Evolutionary conservation across 1,284 basidiomycete species (phyloP), one percentile per base, ranked within the genome.

Genomic region (Fistulina hepatica): DNA sequence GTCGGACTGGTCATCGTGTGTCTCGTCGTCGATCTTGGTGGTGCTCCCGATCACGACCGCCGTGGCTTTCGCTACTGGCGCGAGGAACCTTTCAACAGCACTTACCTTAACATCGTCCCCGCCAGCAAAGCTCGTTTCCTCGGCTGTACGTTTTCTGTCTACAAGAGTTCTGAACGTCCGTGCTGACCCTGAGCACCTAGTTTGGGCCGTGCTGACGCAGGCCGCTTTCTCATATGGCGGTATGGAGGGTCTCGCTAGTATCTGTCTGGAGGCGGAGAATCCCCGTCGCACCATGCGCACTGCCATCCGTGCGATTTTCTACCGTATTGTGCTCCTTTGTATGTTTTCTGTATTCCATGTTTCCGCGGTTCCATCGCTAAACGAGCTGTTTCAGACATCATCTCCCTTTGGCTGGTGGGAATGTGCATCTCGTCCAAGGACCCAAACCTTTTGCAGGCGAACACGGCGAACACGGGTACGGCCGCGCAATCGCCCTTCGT

Each of bases 401-500:
- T 76, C 44, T 65, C 75, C 45, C 58, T 69, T 26, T 56, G 71
- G 52, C 59, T 73, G 40, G 72, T 42, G 31, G 45, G 47, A 41
- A 47, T 49, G 47, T 47, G 45, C 40, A 34, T 52, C 15, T 61
- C 65, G 35, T 64, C 62, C 43, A 59, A 64, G 55, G 49, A 64
- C 49, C 52, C 58, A 16, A 47, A 59, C 37, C 63, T 73, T 26
- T 42, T 52, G 15, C 48, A 47, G 22, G 48, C 48, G 39, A 47
- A 47, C 32, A 13, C 27, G 0, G 40, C 36, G 1, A 34, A 11
- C 16, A 27, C 23, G 3, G 45, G 44, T 26, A 39, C 54, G 23
- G 56, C 52, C 33, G 52, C 72, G 15, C 68, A 72, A 5, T 75
- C 71, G n/a, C 76, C 76, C 2, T 81, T 79, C 54, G 76, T 78